Percentiles rank a stretch among this genome's conserved stretches.
These are phyloP conservation scores for Russula olivacea DNA, from an alignment of 768 basidiomycete species.

Conservation along the genomic window DNA sequence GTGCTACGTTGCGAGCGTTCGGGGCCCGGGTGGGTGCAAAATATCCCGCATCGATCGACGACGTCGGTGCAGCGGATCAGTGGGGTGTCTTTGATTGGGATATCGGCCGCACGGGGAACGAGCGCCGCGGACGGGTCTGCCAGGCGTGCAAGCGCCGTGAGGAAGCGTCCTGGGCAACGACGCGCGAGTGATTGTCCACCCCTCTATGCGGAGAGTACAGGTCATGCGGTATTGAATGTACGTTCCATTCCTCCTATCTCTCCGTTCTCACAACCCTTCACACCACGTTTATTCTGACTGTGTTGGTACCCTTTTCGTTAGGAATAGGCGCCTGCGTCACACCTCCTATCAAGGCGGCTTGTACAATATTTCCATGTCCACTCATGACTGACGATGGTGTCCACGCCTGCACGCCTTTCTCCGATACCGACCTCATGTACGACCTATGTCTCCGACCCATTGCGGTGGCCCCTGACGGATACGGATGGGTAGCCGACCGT, in stretches of 20 bases:
- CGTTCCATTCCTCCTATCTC: neutral
- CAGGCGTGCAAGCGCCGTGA: constrained; percentile 24
- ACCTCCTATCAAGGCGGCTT: constrained; percentile 19
- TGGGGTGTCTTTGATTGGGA: constrained; percentile 26
- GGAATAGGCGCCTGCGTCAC: constrained; percentile 17
- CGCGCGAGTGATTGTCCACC: constrained; percentile 14
- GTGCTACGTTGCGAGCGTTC: constrained; percentile 58
- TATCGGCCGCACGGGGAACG: constrained; percentile 15
- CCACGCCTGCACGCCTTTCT: neutral
- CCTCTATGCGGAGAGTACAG: neutral
- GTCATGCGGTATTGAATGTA: constrained; percentile 22
- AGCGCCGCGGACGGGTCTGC: constrained; percentile 21
- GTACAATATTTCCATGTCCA: constrained; percentile 8
- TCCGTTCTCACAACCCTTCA: constrained; percentile 6
- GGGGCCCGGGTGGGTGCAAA: constrained; percentile 27
- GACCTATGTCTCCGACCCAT: constrained; percentile 12
- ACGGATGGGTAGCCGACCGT: neutral
- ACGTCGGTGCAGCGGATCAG: constrained; percentile 9
- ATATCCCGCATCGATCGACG: constrained; percentile 19
- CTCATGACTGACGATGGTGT: constrained; percentile 9
- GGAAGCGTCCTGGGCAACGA: constrained; percentile 23
- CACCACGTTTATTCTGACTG: constrained; percentile 18
- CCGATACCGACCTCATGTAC: constrained; percentile 15
- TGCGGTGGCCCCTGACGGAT: neutral
- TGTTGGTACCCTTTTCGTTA: constrained; percentile 7